Conservation (phyloP, 1,139 yeast genomes). For the Nakaseomyces glabratus region DNA sequence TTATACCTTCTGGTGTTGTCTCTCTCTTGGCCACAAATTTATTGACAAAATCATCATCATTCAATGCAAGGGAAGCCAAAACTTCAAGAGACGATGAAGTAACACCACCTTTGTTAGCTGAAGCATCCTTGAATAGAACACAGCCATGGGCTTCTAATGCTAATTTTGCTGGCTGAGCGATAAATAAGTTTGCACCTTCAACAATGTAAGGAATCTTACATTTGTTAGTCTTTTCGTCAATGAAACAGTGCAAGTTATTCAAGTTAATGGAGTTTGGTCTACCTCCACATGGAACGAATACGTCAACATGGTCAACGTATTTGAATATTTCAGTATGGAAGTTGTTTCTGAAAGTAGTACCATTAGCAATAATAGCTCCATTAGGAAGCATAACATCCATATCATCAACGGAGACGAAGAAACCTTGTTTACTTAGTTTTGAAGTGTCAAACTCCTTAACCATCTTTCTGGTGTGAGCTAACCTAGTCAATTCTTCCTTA, state of each 20-base stretch:
- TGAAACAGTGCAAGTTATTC: constrained; percentile 63
- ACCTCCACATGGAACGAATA: constrained; percentile 98
- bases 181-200: constrained; percentile 94
- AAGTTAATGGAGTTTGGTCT: constrained; percentile 95
- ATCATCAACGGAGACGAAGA: constrained; percentile 79
- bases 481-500: constrained; percentile 63
- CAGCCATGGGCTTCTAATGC: constrained; percentile 81
- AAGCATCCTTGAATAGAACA: constrained; percentile 85
- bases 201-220: constrained; percentile 78
- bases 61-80: constrained; percentile 85
- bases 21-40: constrained; percentile 35
- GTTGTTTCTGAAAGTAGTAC: constrained; percentile 84
- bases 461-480: constrained; percentile 74
- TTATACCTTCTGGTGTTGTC: constrained; percentile 15
- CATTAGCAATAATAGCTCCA: constrained; percentile 66
- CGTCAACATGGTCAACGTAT: constrained; percentile 59
- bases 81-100: constrained; percentile 95
- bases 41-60: constrained; percentile 71
- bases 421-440: constrained; percentile 66
- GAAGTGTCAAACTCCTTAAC: constrained; percentile 59
- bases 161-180: constrained; percentile 88
- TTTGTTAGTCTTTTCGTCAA: constrained; percentile 70
- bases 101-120: constrained; percentile 97
- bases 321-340: constrained; percentile 74
- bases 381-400: constrained; percentile 68